Evolutionary conservation across 192 early-diverging fungal species (phyloP).

Genomic region (Coemansia sp.): DNA sequence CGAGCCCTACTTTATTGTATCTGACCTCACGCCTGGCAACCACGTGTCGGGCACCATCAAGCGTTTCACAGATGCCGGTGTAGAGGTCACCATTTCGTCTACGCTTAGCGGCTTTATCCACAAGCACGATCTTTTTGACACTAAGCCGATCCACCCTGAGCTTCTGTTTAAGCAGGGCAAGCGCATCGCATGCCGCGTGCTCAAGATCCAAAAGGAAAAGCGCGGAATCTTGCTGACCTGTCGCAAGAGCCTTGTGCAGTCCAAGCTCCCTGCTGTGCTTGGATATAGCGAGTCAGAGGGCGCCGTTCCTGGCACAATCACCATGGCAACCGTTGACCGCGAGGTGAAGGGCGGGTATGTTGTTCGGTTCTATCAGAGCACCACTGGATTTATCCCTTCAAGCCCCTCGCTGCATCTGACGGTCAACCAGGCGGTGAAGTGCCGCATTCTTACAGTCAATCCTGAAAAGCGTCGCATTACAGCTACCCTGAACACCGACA

Average conservation of each 20-base stretch:
- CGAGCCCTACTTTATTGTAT: slow-evolving; percentile 65
- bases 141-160: slow-evolving; percentile 63
- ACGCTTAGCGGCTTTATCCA: slow-evolving; percentile 72
- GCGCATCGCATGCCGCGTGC: slow-evolving; percentile 70
- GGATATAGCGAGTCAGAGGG: slow-evolving; percentile 57
- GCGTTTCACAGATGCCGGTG: slow-evolving; percentile 57
- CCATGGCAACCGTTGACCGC: slow-evolving; percentile 39
- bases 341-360: slow-evolving; percentile 61
- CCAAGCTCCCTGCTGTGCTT: slow-evolving; percentile 64
- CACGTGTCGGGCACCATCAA: slow-evolving; percentile 52
- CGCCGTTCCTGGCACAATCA: slow-evolving; percentile 60
- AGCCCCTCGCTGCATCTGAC: slow-evolving; percentile 59
- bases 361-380: slow-evolving; percentile 76
- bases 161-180: slow-evolving; percentile 74
- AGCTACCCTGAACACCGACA: slow-evolving; percentile 52
- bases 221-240: slow-evolving; percentile 70
- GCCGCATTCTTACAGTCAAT: slow-evolving; percentile 65
- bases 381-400: slow-evolving; percentile 61
- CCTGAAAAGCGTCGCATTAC: slow-evolving; percentile 59
- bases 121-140: slow-evolving; percentile 73
- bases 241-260: slow-evolving; percentile 74
- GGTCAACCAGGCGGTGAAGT: slow-evolving; percentile 73
- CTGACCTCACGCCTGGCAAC: slow-evolving; percentile 58
- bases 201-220: slow-evolving; percentile 57
- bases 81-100: slow-evolving; percentile 59